These are phyloP conservation scores for Oryza longistaminata DNA, from an alignment of 176 grass and related monocot genomes.

Conservation along the genomic window DNA sequence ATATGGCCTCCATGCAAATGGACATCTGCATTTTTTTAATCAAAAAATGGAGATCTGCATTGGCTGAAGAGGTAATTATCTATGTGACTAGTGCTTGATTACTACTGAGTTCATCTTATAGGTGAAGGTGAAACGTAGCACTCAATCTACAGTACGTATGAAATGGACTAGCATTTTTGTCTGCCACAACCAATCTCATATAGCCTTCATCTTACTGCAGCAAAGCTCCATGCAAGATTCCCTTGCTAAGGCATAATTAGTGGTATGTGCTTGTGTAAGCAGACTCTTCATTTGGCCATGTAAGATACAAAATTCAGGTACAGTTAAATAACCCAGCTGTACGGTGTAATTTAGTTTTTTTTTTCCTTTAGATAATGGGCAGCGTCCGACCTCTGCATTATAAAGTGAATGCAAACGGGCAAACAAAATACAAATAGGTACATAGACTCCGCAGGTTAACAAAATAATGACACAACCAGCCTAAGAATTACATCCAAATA, in stretches of 20 bases:
- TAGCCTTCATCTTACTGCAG: background rate
- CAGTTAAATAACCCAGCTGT: background rate
- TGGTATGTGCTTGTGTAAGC: conserved; percentile 28
- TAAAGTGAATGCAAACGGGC: too few species aligned
- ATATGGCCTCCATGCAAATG: background rate
- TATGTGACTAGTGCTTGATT: background rate
- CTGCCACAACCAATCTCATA: background rate
- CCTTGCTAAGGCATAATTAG: background rate
- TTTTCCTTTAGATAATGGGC: too few species aligned
- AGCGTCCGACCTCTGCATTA: too few species aligned
- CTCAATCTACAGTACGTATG: background rate
- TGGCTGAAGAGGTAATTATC: background rate
- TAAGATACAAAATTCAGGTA: background rate
- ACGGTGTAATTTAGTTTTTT: background rate
- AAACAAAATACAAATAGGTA: too few species aligned
- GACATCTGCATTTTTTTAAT: background rate
- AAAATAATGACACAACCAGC: too few species aligned
- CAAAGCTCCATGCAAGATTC: background rate
- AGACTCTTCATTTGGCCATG: background rate
- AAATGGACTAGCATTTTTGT: background rate
- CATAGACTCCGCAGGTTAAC: too few species aligned
- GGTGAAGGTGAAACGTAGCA: background rate
- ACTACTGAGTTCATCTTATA: background rate
- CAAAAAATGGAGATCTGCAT: background rate
- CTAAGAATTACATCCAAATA: too few species aligned